Conservation (phyloP, 2,329 filamentous ascomycete genomes). For the Tricladium varicosporioides region DNA sequence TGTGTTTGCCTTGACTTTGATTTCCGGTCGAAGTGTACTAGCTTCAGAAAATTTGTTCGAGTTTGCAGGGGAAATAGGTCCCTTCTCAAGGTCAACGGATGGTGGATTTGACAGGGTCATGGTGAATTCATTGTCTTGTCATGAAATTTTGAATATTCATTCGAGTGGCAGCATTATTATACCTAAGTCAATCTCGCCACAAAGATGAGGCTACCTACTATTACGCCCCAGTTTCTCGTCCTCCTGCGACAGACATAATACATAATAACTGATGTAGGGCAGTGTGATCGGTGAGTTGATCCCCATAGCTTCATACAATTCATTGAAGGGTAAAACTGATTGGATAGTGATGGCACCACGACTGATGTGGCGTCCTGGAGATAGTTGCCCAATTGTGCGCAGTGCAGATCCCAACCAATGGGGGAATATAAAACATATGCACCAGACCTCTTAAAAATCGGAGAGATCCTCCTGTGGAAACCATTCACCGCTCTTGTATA, state of each 20-base stretch:
- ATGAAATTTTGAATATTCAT: too few relatives aligned
- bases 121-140: too few relatives aligned
- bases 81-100: not conserved
- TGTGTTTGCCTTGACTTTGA: not conserved
- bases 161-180: too few relatives aligned
- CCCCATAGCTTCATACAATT: too few relatives aligned
- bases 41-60: not conserved
- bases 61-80: not conserved
- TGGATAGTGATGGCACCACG: too few relatives aligned
- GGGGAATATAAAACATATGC: not conserved
- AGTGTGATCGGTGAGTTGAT: not conserved
- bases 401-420: not conserved
- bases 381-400: not conserved
- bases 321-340: too few relatives aligned
- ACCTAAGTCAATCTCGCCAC: too few relatives aligned
- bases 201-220: not conserved
- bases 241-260: too few relatives aligned
- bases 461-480: not conserved
- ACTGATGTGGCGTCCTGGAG: not conserved
- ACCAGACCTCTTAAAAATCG: not conserved
- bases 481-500: conserved; percentile 14
- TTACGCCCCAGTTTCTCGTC: not conserved
- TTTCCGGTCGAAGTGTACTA: not conserved
- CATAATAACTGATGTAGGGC: not conserved
- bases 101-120: not conserved